phyloP scores from a whole-genome alignment of 805 yeast species.

The Ogataea ganodermae region DNA sequence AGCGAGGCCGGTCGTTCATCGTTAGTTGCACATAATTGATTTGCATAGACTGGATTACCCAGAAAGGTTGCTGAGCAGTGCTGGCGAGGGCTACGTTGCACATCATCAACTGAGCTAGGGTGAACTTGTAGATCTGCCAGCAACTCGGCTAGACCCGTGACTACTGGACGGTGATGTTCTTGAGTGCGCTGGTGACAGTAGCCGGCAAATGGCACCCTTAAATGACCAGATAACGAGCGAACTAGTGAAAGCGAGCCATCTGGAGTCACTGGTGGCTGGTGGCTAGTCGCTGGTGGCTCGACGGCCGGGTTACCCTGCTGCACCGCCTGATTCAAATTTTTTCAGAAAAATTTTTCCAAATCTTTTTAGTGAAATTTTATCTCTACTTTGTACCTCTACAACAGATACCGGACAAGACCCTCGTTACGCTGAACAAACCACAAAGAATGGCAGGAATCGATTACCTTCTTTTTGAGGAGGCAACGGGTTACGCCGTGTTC shows the following conservation, averaged over 20 bases:
- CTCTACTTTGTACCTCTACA: not conserved
- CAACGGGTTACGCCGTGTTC: conserved; percentile 97
- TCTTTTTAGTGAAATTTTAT: conserved; percentile 3
- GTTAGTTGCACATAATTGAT: too few species aligned
- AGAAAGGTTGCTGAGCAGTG: too few species aligned
- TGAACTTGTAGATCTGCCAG: too few species aligned
- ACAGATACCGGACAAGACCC: not conserved
- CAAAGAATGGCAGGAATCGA: conserved; percentile 69
- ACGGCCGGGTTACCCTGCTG: not conserved
- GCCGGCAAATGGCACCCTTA: too few species aligned
- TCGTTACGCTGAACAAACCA: conserved; percentile 5
- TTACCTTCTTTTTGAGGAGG: conserved; percentile 94
- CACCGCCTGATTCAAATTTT: conserved; percentile 5
- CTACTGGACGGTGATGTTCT: too few species aligned
- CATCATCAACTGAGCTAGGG: too few species aligned
- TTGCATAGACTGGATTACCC: too few species aligned
- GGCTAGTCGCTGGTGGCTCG: not conserved
- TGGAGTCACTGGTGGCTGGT: not conserved
- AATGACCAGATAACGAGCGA: too few species aligned
- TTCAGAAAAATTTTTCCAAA: conserved; percentile 5
- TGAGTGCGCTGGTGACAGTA: too few species aligned
- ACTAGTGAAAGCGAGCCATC: not conserved
- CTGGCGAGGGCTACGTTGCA: too few species aligned
- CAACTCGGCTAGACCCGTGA: too few species aligned
- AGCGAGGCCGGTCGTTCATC: not conserved